Conservation (phyloP, 345 rosid genomes). For the Erodium maritimum region DNA sequence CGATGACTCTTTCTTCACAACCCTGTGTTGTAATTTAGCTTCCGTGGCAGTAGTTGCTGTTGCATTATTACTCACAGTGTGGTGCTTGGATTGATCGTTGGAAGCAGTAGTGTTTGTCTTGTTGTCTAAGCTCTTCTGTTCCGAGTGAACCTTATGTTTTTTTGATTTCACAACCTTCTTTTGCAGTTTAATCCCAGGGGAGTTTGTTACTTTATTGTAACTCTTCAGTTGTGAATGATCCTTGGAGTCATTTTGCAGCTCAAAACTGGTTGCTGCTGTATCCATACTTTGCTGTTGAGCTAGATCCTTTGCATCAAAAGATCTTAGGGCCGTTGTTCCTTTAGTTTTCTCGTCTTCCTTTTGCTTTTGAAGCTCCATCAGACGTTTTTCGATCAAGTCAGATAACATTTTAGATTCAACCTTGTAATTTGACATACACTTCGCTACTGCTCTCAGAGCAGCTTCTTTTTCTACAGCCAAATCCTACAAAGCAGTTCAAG, state of each 20-base stretch:
- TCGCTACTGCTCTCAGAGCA: not conserved
- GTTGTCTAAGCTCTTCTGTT: not conserved
- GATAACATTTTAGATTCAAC: not conserved
- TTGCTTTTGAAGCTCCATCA: not conserved
- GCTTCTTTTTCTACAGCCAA: not conserved
- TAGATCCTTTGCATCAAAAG: too few species aligned
- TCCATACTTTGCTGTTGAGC: too few species aligned
- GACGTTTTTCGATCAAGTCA: not conserved
- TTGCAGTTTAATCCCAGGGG: not conserved
- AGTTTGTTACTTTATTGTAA: not conserved
- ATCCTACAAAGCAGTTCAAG: not conserved
- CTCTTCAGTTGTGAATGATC: not conserved
- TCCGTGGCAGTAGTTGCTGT: not conserved
- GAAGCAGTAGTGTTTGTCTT: not conserved
- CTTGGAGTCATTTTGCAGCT: too few species aligned
- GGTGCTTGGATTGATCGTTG: not conserved
- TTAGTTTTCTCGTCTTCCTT: not conserved
- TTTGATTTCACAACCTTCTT: not conserved
- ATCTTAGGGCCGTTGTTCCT: not conserved
- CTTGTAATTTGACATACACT: not conserved
- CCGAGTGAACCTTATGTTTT: not conserved
- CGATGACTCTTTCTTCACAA: not conserved
- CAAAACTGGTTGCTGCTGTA: not conserved
- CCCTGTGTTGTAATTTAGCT: not conserved
- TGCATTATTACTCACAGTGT: not conserved